Evolutionary conservation across 306 rosid genomes (phyloP).

Genomic region (Datisca glomerata): DNA sequence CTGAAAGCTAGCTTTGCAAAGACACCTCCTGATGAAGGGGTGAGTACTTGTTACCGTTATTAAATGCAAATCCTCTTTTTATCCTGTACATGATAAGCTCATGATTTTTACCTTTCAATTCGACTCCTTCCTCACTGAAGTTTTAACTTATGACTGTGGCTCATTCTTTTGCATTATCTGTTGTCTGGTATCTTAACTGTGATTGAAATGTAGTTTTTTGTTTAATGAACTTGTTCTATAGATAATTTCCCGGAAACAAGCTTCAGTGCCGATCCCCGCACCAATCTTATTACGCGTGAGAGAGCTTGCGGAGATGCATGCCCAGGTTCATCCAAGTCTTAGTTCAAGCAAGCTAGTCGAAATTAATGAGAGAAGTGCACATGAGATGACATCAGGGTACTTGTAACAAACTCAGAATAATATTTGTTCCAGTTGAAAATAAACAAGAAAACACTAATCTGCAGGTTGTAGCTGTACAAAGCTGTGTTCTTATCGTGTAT

Average conservation of each 20-base stretch:
- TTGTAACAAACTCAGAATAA: constrained; percentile 58
- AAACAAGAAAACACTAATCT: neutral
- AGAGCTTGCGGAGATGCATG: constrained; percentile 81
- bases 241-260: constrained; percentile 74
- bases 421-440: constrained; percentile 11
- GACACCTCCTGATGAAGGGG: constrained; percentile 73
- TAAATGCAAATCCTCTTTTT: neutral
- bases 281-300: constrained; percentile 57
- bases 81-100: no score
- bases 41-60: constrained; percentile 16
- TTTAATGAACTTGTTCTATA: constrained; percentile 3
- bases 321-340: constrained; percentile 48
- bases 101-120: no score
- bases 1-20: constrained; percentile 78
- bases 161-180: no score
- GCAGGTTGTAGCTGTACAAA: neutral
- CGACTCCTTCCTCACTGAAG: no score
- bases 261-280: constrained; percentile 66
- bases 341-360: constrained; percentile 37
- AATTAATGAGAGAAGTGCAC: constrained; percentile 22
- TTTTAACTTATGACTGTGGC: no score
- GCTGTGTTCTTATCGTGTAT: no score
- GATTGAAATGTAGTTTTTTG: neutral
- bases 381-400: constrained; percentile 41
- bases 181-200: no score